A percentile compares a stretch with the other conserved stretches of the same genome.
Conservation (phyloP, 345 rosid genomes). For the Populus tremula region DNA sequence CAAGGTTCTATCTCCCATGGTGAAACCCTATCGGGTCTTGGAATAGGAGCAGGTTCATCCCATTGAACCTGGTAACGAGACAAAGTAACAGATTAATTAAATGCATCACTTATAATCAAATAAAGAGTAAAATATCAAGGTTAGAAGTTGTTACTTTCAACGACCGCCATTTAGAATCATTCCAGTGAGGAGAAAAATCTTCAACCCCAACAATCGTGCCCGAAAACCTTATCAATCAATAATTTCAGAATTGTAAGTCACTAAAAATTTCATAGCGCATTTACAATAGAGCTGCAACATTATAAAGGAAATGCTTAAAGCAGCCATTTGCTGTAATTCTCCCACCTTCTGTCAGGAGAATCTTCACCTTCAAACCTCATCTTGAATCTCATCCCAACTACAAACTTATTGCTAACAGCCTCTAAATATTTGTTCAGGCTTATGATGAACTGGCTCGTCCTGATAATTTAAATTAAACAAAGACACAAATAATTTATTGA, state of each 20-base stretch:
- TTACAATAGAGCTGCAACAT: background rate
- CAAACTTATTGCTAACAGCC: conserved; percentile 58
- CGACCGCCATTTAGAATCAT: conserved; percentile 79
- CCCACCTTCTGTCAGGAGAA: conserved; percentile 85
- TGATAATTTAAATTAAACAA: conserved; percentile 26
- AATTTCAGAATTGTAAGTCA: background rate
- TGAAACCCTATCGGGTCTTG: conserved; percentile 83
- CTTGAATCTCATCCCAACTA: conserved; percentile 82
- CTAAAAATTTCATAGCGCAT: background rate
- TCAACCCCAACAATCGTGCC: conserved; percentile 86
- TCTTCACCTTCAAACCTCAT: conserved; percentile 95
- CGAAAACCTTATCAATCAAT: conserved; percentile 55
- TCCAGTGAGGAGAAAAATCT: conserved; percentile 79
- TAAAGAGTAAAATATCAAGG: background rate
- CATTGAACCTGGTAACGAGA: conserved; percentile 62
- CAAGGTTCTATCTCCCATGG: conserved; percentile 94
- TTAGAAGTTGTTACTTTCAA: conserved; percentile 51
- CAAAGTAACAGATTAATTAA: background rate
- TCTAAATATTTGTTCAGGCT: conserved; percentile 73
- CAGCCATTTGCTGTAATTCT: background rate
- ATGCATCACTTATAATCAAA: background rate
- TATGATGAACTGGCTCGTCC: conserved; percentile 94
- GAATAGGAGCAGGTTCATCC: conserved; percentile 86
- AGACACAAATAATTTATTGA: background rate
- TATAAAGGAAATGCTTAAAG: background rate